Conservation (phyloP, 805 yeast species). For the Schizosaccharomyces japonicus region DNA sequence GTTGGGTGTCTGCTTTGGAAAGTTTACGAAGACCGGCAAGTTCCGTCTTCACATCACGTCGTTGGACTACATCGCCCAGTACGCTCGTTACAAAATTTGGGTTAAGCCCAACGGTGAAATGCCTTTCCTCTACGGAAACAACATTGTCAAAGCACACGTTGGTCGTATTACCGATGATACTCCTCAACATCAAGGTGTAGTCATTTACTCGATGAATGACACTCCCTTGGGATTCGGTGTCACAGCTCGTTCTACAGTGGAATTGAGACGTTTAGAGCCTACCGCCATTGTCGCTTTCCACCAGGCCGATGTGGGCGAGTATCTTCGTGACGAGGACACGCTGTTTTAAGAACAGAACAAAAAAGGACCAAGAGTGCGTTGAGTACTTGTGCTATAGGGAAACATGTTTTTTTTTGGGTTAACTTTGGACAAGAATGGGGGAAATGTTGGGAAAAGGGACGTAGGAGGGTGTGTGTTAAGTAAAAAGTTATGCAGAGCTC, state of each 20-base stretch:
- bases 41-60: conserved; percentile 89
- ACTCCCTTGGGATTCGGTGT: conserved; percentile 83
- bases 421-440: no score
- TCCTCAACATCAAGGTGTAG: conserved; percentile 92
- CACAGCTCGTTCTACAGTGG: conserved; percentile 72
- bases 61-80: conserved; percentile 53
- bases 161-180: conserved; percentile 94
- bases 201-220: conserved; percentile 73
- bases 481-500: no score
- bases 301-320: conserved; percentile 95
- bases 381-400: no score
- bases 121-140: conserved; percentile 94
- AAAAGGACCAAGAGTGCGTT: no score
- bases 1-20: conserved; percentile 79
- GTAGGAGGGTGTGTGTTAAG: no score
- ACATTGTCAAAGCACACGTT: conserved; percentile 83
- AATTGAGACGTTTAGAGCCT: conserved; percentile 70
- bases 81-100: conserved; percentile 88
- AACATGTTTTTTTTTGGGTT: no score
- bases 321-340: conserved; percentile 91
- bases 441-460: no score
- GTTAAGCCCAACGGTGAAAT: conserved; percentile 91
- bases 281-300: conserved; percentile 86
- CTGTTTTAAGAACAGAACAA: conserved; percentile 23
- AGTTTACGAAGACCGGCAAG: conserved; percentile 92